phyloP scores from a whole-genome alignment of 768 basidiomycete genomes.

The Plicaturopsis crispa region DNA sequence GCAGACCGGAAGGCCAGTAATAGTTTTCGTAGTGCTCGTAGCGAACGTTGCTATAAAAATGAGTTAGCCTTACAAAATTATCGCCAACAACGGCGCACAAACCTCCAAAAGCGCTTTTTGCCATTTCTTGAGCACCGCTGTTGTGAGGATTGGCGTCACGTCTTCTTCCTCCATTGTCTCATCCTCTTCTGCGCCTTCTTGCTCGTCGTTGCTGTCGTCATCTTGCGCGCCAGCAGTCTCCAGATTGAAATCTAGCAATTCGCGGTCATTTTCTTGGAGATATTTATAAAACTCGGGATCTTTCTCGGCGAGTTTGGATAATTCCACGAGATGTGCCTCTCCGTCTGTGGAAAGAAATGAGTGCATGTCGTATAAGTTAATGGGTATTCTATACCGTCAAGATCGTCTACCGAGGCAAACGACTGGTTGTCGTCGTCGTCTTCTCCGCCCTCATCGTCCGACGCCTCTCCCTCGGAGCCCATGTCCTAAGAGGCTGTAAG shows the following conservation, averaged over 20 bases:
- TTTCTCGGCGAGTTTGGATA: slow-evolving; percentile 86
- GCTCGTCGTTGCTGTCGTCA: slow-evolving; percentile 37
- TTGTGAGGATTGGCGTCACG: slow-evolving; percentile 52
- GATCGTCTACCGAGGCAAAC: slow-evolving; percentile 72
- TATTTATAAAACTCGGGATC: slow-evolving; percentile 99
- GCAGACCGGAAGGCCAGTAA: slow-evolving; percentile 90
- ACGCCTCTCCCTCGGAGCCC: slow-evolving; percentile 19
- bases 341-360: slow-evolving; percentile 39
- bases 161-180: slow-evolving; percentile 37
- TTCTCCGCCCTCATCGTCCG: slow-evolving; percentile 31
- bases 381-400: slow-evolving; percentile 66
- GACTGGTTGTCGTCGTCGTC: slow-evolving; percentile 52
- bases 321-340: slow-evolving; percentile 69
- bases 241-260: slow-evolving; percentile 76
- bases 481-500: slow-evolving; percentile 16
- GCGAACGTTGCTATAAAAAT: slow-evolving; percentile 62
- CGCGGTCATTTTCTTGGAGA: slow-evolving; percentile 89
- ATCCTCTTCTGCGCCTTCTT: slow-evolving; percentile 34
- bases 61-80: slow-evolving; percentile 2
- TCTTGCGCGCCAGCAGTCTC: slow-evolving; percentile 29
- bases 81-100: slow-evolving; percentile 10
- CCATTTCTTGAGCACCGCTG: slow-evolving; percentile 69
- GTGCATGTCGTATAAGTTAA: too few species aligned
- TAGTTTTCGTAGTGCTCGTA: slow-evolving; percentile 76
- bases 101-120: slow-evolving; percentile 86